These are phyloP conservation scores for Sambucus nigra DNA, from an alignment of 129 eudicot genomes.

Conservation along the genomic window DNA sequence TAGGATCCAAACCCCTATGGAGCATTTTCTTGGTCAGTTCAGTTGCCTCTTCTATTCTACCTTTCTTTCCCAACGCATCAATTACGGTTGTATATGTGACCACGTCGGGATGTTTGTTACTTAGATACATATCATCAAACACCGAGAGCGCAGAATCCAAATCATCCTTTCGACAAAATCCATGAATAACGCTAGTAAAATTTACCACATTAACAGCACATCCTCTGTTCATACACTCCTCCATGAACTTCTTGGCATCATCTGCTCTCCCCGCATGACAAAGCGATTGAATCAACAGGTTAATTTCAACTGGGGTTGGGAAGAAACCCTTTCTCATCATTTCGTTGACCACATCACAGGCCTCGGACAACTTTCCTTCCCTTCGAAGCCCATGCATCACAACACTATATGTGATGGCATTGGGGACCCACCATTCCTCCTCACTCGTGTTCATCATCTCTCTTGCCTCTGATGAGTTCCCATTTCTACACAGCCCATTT, in stretches of 20 bases:
- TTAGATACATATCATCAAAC: constrained; percentile 85
- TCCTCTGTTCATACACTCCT: constrained; percentile 61
- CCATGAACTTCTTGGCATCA: constrained; percentile 59
- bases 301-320: constrained; percentile 75
- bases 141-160: constrained; percentile 69
- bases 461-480: constrained; percentile 63
- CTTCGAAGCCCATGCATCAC: constrained; percentile 70
- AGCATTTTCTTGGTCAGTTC: constrained; percentile 72
- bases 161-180: constrained; percentile 60
- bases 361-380: constrained; percentile 73
- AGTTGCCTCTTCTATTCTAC: constrained; percentile 57
- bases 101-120: constrained; percentile 64
- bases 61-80: constrained; percentile 58
- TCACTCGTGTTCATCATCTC: constrained; percentile 68
- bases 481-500: constrained; percentile 66
- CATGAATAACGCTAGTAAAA: constrained; percentile 75
- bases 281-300: constrained; percentile 59
- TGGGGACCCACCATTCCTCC: constrained; percentile 88
- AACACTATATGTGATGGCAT: constrained; percentile 74
- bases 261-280: constrained; percentile 47
- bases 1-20: constrained; percentile 62
- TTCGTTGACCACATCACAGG: constrained; percentile 50
- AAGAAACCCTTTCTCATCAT: constrained; percentile 69
- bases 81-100: constrained; percentile 64
- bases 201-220: constrained; percentile 76